Conservation (phyloP, 192 early-diverging fungal genomes). For the Backusella parvicylindrica region DNA sequence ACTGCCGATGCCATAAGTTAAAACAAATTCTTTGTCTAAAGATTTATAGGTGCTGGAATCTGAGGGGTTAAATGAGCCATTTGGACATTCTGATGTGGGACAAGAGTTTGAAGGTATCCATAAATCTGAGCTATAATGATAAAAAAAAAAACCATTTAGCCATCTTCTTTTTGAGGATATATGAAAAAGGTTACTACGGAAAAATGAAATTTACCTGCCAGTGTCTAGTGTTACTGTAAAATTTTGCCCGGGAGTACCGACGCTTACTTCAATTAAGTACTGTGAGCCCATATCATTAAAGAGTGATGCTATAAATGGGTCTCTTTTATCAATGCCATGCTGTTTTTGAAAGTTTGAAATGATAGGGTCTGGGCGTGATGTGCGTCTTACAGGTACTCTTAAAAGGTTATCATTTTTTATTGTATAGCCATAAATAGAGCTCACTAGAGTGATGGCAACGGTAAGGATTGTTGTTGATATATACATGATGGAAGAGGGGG, state of each 20-base stretch:
- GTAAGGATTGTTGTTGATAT: not conserved
- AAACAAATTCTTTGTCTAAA: not conserved
- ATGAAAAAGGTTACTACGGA: not conserved
- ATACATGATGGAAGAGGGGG: not conserved
- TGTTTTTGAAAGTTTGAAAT: not conserved
- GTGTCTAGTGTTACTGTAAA: constrained; percentile 17
- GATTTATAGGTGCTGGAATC: constrained; percentile 6
- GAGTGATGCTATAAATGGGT: constrained; percentile 7
- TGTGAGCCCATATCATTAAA: constrained; percentile 4
- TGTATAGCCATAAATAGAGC: not conserved
- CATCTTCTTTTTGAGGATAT: not conserved
- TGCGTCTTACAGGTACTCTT: not conserved
- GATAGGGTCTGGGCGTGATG: not conserved
- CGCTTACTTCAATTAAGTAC: constrained; percentile 5
- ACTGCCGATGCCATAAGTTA: constrained; percentile 13
- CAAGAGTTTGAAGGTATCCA: constrained; percentile 13
- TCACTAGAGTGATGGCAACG: not conserved
- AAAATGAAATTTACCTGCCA: constrained; percentile 11
- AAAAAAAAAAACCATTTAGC: not conserved
- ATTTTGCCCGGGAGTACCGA: constrained; percentile 11
- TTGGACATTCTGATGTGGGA: not conserved
- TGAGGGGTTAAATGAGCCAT: not conserved
- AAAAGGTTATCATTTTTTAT: not conserved
- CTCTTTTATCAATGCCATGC: constrained; percentile 12
- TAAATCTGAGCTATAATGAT: constrained; percentile 1